Percentiles rank a stretch among this genome's conserved stretches.
Evolutionary conservation across 306 rosid genomes (phyloP).

Genomic region (Potentilla sterilis): DNA sequence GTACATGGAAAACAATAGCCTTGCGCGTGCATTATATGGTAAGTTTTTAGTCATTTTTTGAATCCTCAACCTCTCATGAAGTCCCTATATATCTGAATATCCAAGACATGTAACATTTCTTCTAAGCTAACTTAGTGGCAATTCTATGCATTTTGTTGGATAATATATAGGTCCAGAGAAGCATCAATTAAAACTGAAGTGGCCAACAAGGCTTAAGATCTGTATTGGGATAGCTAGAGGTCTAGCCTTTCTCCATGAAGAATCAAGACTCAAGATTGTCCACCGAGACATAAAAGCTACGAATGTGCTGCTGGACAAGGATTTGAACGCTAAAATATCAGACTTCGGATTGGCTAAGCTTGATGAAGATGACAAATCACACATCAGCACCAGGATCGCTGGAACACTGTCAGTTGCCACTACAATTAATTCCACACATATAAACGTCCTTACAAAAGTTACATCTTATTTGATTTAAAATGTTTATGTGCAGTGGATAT

Average conservation of each 20-base stretch:
- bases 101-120: neutral
- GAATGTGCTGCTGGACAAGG: conserved; percentile 50
- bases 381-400: conserved; percentile 53
- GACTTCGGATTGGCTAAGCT: conserved; percentile 71
- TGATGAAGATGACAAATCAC: conserved; percentile 52
- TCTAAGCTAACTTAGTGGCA: neutral
- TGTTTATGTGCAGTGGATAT: conserved; percentile 44
- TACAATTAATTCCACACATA: neutral
- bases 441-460: neutral
- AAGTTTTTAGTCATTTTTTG: conserved; percentile 13
- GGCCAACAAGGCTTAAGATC: conserved; percentile 55
- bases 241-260: conserved; percentile 59
- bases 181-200: conserved; percentile 33
- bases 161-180: conserved; percentile 31
- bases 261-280: conserved; percentile 59
- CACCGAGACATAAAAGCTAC: conserved; percentile 72
- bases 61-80: neutral
- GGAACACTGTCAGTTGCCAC: conserved; percentile 55
- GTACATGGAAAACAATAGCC: conserved; percentile 71
- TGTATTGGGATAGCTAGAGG: conserved; percentile 65
- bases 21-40: conserved; percentile 59
- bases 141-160: neutral
- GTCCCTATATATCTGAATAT: neutral
- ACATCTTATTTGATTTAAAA: neutral
- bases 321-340: conserved; percentile 55